A percentile compares a stretch with the other conserved stretches of the same genome.
These are phyloP conservation scores for Lodderomyces elongisporus DNA, from an alignment of 1,139 yeast genomes.

Conservation along the genomic window DNA sequence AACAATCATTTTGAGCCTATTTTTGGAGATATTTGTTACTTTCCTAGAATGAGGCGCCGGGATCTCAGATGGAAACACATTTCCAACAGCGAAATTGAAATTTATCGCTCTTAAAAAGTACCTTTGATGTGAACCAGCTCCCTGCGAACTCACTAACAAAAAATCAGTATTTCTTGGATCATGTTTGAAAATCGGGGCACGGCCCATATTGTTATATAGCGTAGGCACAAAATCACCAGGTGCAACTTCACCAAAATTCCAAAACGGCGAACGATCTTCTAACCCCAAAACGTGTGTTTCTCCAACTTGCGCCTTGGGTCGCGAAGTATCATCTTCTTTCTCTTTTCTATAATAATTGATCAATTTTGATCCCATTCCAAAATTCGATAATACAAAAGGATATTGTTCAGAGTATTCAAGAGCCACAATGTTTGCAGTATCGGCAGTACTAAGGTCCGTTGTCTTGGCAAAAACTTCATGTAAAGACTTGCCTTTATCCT, in stretches of 20 bases:
- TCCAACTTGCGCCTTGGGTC: slow-evolving; percentile 88
- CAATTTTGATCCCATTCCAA: slow-evolving; percentile 94
- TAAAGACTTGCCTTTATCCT: slow-evolving; percentile 79
- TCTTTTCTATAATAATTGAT: slow-evolving; percentile 89
- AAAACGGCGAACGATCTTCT: slow-evolving; percentile 93
- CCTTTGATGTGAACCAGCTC: slow-evolving; percentile 61
- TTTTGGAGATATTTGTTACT: slow-evolving; percentile 89
- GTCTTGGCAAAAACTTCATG: slow-evolving; percentile 69
- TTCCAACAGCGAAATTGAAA: slow-evolving; percentile 83
- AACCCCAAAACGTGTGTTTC: slow-evolving; percentile 95
- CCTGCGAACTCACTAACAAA: slow-evolving; percentile 71
- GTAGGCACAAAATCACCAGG: slow-evolving; percentile 94
- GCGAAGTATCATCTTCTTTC: slow-evolving; percentile 70
- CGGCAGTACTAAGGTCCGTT: slow-evolving; percentile 77
- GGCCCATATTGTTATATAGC: slow-evolving; percentile 78
- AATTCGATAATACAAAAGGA: slow-evolving; percentile 77
- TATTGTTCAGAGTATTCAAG: slow-evolving; percentile 89
- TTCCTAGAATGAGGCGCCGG: slow-evolving; percentile 98
- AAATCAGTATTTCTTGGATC: slow-evolving; percentile 78
- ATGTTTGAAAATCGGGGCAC: slow-evolving; percentile 93
- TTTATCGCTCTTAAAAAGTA: slow-evolving; percentile 58
- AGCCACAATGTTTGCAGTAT: slow-evolving; percentile 69
- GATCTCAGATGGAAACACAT: slow-evolving; percentile 88
- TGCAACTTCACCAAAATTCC: slow-evolving; percentile 97
- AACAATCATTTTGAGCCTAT: slow-evolving; percentile 89